Base-by-base conservation (phyloP, 345 rosid species). In the Citropsis articulata region DNA sequence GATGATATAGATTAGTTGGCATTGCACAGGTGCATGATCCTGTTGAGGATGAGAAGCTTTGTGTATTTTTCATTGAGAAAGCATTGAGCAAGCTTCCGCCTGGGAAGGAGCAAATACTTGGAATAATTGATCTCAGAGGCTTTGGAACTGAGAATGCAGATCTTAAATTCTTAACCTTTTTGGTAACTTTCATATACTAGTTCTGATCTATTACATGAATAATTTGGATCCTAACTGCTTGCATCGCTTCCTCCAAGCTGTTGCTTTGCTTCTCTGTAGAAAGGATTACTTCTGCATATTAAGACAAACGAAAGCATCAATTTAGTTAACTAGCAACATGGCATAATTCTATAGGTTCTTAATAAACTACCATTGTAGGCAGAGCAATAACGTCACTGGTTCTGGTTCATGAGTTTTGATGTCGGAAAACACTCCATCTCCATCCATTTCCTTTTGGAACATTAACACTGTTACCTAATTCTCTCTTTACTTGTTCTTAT, bases 91-190 rank as follows among this genome's bases (percentile, higher is more conserved):
- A 86, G 85, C 91, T 92, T 56, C 92, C 93, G 50, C 72, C 87
- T 60, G 95, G 95, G 53, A 82, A 91, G 88, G 86, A 89, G 65
- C 86, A 91, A 77, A 88, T 96, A 77, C 93, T 94, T 72, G 97
- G 89, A 75, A 79, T 94, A 72, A 35, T 91, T 84, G 98, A 94
- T 86, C 97, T 93, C 40, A 89, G 95, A 66, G 97, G 89, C 61
- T 92, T 91, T 71, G 82, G 92, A 53, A 78, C 82, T 40, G 78
- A 85, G 80, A 96, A 91, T 78, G 92, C 97, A 35, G 97, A 93
- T 85, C 87, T 93, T 65, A 88, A 83, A 69, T 93, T 88, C 88
- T 79, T 91, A 78, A 88, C 91, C 3, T 96, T 92, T 72, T 71
- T 96, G 93, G 99, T 93, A 93, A 84, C 30, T 72, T 33, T 36